Evolutionary conservation across 2,329 filamentous ascomycete species (phyloP).

Genomic region (Colletotrichum horii): DNA sequence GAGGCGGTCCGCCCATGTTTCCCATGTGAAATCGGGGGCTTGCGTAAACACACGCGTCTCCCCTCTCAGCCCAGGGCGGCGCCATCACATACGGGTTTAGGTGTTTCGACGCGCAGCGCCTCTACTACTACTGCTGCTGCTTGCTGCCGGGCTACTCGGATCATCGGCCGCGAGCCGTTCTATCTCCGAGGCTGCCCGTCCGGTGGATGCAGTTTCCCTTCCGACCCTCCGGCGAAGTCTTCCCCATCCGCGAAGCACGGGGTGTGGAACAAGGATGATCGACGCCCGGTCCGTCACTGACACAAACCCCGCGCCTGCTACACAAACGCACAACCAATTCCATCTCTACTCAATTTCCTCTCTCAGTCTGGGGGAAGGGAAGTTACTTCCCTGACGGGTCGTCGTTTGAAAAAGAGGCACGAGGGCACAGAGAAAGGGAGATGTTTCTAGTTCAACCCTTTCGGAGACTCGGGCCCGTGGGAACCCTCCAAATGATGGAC

Average conservation of each 20-base stretch:
- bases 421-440: background rate
- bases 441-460: background rate
- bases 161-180: background rate
- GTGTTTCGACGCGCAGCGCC: background rate
- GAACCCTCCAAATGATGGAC: background rate
- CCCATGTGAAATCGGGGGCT: slow-evolving; percentile 29
- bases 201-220: background rate
- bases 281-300: background rate
- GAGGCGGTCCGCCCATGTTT: slow-evolving; percentile 32
- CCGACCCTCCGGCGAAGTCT: background rate
- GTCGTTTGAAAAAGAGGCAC: background rate
- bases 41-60: background rate
- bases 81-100: background rate
- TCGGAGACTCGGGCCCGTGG: background rate
- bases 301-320: background rate
- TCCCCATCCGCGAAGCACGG: background rate
- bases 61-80: background rate
- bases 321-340: background rate
- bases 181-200: background rate
- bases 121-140: background rate
- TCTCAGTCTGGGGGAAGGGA: background rate
- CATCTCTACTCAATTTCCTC: background rate
- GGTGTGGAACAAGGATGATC: background rate
- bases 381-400: background rate
- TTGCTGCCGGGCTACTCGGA: background rate